Evolutionary conservation across 768 basidiomycete genomes (phyloP).

Genomic region (Coprinopsis strossmayeri): DNA sequence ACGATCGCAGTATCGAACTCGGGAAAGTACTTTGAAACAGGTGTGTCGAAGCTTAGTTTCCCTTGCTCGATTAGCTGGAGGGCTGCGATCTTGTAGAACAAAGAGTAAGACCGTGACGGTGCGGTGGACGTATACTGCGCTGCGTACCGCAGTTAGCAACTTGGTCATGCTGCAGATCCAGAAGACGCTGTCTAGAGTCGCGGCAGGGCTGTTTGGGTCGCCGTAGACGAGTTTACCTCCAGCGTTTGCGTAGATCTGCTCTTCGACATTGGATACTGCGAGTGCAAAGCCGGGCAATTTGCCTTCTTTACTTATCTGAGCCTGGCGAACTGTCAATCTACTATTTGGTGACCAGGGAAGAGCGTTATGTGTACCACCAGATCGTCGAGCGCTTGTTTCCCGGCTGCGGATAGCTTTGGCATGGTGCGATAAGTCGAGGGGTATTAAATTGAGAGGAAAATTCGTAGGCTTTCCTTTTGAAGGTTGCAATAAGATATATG

Average conservation of each 20-base stretch:
- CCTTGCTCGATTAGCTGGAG: slow-evolving; percentile 29
- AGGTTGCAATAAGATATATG: too few relatives aligned
- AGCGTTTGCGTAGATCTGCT: slow-evolving; percentile 19
- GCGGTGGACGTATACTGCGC: too few relatives aligned
- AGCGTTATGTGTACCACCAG: background rate
- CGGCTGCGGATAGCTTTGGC: too few relatives aligned
- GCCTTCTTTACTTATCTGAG: slow-evolving; percentile 13
- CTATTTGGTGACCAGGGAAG: background rate
- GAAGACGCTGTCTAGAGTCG: slow-evolving; percentile 19
- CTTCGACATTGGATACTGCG: slow-evolving; percentile 18
- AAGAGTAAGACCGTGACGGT: too few relatives aligned
- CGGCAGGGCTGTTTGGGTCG: slow-evolving; percentile 19
- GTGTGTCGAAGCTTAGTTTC: slow-evolving; percentile 22
- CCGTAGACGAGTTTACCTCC: slow-evolving; percentile 19
- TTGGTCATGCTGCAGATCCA: slow-evolving; percentile 30
- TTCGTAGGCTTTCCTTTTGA: too few relatives aligned
- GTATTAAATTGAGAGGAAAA: too few relatives aligned
- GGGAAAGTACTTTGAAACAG: slow-evolving; percentile 20
- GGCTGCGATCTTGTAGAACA: slow-evolving; percentile 20
- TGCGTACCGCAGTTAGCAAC: slow-evolving; percentile 20
- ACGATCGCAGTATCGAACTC: slow-evolving; percentile 24
- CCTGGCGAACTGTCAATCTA: slow-evolving; percentile 12
- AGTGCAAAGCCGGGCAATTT: slow-evolving; percentile 21
- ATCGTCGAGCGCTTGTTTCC: slow-evolving; percentile 5
- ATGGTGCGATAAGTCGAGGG: too few relatives aligned